phyloP scores from a whole-genome alignment of 129 eudicot species.

The Arctium minus region DNA sequence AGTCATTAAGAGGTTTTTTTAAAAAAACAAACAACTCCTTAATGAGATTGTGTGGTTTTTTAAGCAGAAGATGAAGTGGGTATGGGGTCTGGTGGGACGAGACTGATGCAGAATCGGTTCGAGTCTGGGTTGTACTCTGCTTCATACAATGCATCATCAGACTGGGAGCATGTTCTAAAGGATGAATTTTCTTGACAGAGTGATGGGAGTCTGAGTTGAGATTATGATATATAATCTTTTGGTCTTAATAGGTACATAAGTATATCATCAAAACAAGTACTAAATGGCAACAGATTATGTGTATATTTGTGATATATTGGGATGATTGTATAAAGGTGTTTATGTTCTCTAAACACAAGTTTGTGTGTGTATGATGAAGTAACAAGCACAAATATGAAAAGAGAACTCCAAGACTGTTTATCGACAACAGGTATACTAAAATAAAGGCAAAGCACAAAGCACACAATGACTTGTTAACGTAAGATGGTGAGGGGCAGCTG shows the following conservation, averaged over 20 bases:
- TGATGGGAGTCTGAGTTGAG: background rate
- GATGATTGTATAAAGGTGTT: slow-evolving; percentile 7
- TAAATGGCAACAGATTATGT: background rate
- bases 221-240: background rate
- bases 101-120: slow-evolving; percentile 1
- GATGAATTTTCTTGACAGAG: slow-evolving; percentile 35
- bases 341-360: background rate
- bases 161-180: slow-evolving; percentile 71
- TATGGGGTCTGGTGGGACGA: background rate
- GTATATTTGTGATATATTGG: slow-evolving; percentile 16
- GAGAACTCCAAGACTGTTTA: background rate
- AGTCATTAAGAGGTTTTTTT: too few species aligned
- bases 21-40: too few species aligned
- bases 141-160: slow-evolving; percentile 27
- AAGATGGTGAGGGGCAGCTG: too few species aligned
- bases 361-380: background rate
- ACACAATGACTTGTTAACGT: too few species aligned
- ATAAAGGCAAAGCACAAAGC: too few species aligned
- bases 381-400: background rate
- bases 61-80: background rate
- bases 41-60: background rate
- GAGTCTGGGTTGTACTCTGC: slow-evolving; percentile 12
- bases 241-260: background rate
- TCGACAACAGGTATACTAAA: too few species aligned
- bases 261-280: background rate